Conservation (phyloP, 768 basidiomycete genomes). For the Kwoniella heveanensis region DNA sequence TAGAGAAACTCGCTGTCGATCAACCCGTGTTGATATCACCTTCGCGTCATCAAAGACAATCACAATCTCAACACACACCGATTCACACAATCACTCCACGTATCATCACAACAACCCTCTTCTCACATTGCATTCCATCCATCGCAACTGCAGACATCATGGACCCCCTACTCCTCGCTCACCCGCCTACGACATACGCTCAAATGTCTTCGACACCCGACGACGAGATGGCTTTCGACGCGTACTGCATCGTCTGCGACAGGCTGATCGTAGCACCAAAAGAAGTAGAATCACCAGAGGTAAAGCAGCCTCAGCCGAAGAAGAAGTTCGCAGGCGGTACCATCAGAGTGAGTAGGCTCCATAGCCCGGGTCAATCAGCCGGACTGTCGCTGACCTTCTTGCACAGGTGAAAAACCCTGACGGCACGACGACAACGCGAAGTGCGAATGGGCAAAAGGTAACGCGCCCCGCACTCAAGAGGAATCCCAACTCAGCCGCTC, state of each 20-base stretch:
- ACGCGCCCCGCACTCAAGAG: constrained; percentile 43
- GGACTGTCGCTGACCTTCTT: neutral
- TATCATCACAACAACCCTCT: neutral
- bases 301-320: constrained; percentile 14
- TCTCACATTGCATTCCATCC: neutral
- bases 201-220: constrained; percentile 8
- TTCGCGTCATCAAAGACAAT: neutral
- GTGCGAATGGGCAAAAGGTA: constrained; percentile 40
- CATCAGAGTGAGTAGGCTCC: constrained; percentile 48
- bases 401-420: constrained; percentile 46
- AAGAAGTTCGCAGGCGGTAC: constrained; percentile 36
- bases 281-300: constrained; percentile 15
- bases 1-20: neutral
- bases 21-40: neutral
- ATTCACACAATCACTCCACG: neutral
- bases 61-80: neutral
- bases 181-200: constrained; percentile 11
- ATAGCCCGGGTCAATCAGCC: no score
- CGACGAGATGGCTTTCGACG: constrained; percentile 42
- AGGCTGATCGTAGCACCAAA: constrained; percentile 36
- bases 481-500: constrained; percentile 37
- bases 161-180: constrained; percentile 23
- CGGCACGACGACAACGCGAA: constrained; percentile 47
- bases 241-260: constrained; percentile 50
- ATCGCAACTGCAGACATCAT: constrained; percentile 18